Evolutionary conservation across 495 filamentous ascomycete species (phyloP).

Genomic region (Penicillium cataractarum): DNA sequence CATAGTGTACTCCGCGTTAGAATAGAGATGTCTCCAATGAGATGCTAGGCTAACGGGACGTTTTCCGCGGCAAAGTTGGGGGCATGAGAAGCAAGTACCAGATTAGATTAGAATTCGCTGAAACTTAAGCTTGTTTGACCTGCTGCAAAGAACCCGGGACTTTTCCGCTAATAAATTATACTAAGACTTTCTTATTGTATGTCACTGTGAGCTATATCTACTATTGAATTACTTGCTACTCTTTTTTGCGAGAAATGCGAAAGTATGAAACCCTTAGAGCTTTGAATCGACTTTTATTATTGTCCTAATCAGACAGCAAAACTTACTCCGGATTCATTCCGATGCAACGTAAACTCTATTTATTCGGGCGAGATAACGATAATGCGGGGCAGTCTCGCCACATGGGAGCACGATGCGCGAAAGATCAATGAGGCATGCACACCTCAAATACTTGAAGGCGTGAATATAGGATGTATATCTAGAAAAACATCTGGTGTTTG

Average conservation of each 20-base stretch:
- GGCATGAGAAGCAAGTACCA: background rate
- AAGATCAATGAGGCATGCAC: background rate
- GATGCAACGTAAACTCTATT: background rate
- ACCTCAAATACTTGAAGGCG: background rate
- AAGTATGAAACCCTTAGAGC: background rate
- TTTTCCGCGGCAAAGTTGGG: background rate
- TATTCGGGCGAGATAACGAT: background rate
- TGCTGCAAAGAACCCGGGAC: background rate
- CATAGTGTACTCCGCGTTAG: background rate
- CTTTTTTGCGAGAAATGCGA: background rate
- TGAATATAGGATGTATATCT: background rate
- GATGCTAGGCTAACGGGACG: background rate
- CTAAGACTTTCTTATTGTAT: no score
- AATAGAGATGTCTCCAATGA: background rate
- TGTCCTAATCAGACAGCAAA: background rate
- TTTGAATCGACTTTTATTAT: background rate
- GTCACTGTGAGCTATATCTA: no score
- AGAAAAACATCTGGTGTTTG: background rate
- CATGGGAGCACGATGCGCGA: background rate
- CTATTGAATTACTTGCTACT: background rate
- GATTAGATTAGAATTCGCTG: background rate
- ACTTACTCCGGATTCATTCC: background rate
- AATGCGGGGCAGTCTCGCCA: background rate
- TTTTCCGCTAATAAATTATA: background rate
- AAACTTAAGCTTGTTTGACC: background rate